Conservation (phyloP, 1,284 basidiomycete genomes). For the Flammula alnicola region DNA sequence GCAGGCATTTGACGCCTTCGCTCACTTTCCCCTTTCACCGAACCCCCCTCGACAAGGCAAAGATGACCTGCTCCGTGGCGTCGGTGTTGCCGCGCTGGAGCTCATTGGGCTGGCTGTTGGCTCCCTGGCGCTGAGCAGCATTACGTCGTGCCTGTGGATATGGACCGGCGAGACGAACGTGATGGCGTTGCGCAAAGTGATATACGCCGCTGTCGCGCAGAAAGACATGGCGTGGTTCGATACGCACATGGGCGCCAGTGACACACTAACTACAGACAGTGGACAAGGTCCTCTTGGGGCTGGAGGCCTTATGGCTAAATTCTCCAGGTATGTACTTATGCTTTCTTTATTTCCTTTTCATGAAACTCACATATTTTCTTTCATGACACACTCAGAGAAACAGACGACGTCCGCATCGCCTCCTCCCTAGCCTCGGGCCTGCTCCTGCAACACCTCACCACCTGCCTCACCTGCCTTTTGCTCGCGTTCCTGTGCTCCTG, state of each 20-base stretch:
- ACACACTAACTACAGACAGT: slow-evolving; percentile 37
- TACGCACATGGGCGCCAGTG: slow-evolving; percentile 69
- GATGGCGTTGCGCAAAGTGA: slow-evolving; percentile 65
- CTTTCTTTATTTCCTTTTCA: slow-evolving; percentile 3
- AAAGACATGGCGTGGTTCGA: slow-evolving; percentile 93
- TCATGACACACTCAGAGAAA: slow-evolving; percentile 89
- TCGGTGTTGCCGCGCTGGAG: slow-evolving; percentile 68
- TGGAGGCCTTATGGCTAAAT: slow-evolving; percentile 94
- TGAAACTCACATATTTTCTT: no score
- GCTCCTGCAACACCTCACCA: slow-evolving; percentile 81
- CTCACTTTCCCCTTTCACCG: slow-evolving; percentile 44
- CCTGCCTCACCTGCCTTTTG: slow-evolving; percentile 77
- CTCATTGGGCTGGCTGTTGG: slow-evolving; percentile 76
- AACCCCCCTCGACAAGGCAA: slow-evolving; percentile 50
- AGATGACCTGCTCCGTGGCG: slow-evolving; percentile 51
- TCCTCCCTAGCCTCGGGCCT: slow-evolving; percentile 80
- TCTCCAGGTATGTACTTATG: slow-evolving; percentile 71
- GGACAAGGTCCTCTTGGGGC: slow-evolving; percentile 67
- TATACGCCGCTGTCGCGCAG: slow-evolving; percentile 73
- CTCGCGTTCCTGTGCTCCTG: slow-evolving; percentile 86
- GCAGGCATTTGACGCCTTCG: slow-evolving; percentile 84
- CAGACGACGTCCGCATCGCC: slow-evolving; percentile 90
- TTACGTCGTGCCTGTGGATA: slow-evolving; percentile 85
- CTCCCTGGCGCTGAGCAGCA: slow-evolving; percentile 74
- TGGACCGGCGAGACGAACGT: slow-evolving; percentile 85